Conservation (phyloP, 805 yeast species). For the Cyberlindnera galapagoensis region DNA sequence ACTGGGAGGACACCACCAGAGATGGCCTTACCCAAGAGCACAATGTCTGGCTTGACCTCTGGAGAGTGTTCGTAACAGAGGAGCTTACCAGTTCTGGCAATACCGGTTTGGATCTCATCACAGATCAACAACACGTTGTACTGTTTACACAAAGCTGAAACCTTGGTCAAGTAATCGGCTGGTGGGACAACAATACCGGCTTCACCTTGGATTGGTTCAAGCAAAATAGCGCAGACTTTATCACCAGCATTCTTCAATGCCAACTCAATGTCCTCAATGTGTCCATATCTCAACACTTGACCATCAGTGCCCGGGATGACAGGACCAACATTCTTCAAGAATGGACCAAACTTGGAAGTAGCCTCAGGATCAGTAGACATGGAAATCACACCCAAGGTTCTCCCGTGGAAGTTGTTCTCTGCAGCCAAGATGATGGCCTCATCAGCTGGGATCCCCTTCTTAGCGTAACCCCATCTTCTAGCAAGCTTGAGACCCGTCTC, state of each 20-base stretch:
- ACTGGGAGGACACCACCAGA: slow-evolving; percentile 95
- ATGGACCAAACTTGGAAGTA: slow-evolving; percentile 83
- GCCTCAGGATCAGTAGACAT: slow-evolving; percentile 97
- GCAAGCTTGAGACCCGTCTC: slow-evolving; percentile 93
- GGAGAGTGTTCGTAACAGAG: slow-evolving; percentile 83
- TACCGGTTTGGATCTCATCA: slow-evolving; percentile 96
- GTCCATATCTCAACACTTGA: slow-evolving; percentile 69
- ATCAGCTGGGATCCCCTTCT: slow-evolving; percentile 73
- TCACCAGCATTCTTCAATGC: slow-evolving; percentile 82
- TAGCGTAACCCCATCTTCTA: slow-evolving; percentile 93
- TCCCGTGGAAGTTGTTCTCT: slow-evolving; percentile 89
- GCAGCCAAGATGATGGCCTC: slow-evolving; percentile 89
- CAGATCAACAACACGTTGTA: slow-evolving; percentile 86
- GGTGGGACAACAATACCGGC: slow-evolving; percentile 98
- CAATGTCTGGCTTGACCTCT: slow-evolving; percentile 78
- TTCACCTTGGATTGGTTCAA: slow-evolving; percentile 97
- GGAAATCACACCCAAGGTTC: slow-evolving; percentile 91
- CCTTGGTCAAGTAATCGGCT: slow-evolving; percentile 65
- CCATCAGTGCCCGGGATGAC: slow-evolving; percentile 66
- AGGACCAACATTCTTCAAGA: slow-evolving; percentile 78
- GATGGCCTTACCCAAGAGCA: slow-evolving; percentile 88
- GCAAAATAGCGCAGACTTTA: slow-evolving; percentile 80
- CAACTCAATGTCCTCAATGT: slow-evolving; percentile 75
- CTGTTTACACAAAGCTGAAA: slow-evolving; percentile 67
- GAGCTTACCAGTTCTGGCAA: slow-evolving; percentile 94